Evolutionary conservation across 169 alveolate genomes (phyloP), one percentile per base, ranked within the genome.

Genomic region (Plasmodium relictum): DNA sequence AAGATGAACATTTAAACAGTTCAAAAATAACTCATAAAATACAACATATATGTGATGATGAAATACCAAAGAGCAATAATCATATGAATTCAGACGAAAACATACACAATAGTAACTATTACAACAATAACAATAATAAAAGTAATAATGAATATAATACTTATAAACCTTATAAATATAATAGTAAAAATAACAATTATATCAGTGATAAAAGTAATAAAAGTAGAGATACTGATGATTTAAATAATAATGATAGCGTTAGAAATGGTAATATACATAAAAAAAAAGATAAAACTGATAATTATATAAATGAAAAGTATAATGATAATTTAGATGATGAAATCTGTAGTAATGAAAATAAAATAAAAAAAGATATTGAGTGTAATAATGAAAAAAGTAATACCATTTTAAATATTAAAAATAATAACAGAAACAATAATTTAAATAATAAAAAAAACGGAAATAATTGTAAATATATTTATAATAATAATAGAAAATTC

Each of bases 401-500:
- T 18, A n/a, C n/a, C n/a, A n/a, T n/a, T n/a, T n/a, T n/a, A 10
- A 59, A 59, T 16, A 59, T 1, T 6, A 26, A 12, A 26, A 63
- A 22, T 26, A 26, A 31, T 8, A 63, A 31, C 18, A 26, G 50
- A 24, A 63, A 22, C 50, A 26, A 63, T 8, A 31, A 24, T 24
- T 12, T 18, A 63, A 37, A 63, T 10, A 26, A 63, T 7, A 24
- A 63, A 18, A 26, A 63, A 10, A 63, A 63, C 12, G 73, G 14
- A 63, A 63, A 31, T 26, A 14, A 14, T 18, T 24, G 26, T 14
- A 12, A 63, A 37, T 24, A 63, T 63, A 26, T 31, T 18, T n/a
- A 24, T 26, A 63, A 63, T 24, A 50, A 59, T 59, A 59, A 16
- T 59, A 59, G 39, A 59, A 59, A 10, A 8, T 50, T 50, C 26